Evolutionary conservation across 2,329 filamentous ascomycete species (phyloP).

Genomic region (Aspergillus quadrilineatus): DNA sequence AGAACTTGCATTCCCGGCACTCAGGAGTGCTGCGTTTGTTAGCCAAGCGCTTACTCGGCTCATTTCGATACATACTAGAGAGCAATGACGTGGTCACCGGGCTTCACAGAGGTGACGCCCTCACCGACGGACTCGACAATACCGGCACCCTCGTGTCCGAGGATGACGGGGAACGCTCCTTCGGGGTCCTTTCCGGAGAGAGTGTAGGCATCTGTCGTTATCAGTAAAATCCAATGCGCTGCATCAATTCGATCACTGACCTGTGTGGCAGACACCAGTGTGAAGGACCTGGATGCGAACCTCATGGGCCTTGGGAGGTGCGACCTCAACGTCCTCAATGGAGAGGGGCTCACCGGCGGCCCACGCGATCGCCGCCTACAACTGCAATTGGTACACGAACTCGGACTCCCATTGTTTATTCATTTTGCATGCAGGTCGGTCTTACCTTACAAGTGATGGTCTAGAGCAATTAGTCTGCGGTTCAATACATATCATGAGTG

Average conservation of each 20-base stretch:
- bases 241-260: conserved; percentile 45
- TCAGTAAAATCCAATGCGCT: conserved; percentile 1
- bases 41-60: conserved; percentile 17
- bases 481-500: neutral
- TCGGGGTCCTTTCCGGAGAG: conserved; percentile 96
- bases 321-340: conserved; percentile 91
- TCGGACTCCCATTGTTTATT: neutral
- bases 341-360: conserved; percentile 86
- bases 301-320: conserved; percentile 84
- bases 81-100: conserved; percentile 85
- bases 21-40: conserved; percentile 96
- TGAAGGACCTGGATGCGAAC: conserved; percentile 97
- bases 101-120: conserved; percentile 91
- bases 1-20: conserved; percentile 98
- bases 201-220: conserved; percentile 75
- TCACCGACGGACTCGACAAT: conserved; percentile 92
- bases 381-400: conserved; percentile 10
- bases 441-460: conserved; percentile 84
- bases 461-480: conserved; percentile 47
- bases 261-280: conserved; percentile 98
- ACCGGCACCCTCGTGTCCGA: conserved; percentile 88
- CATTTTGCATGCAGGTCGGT: neutral
- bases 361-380: conserved; percentile 89
- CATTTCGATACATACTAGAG: conserved; percentile 67
- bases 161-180: conserved; percentile 84